Evolutionary conservation across 2,329 filamentous ascomycete species (phyloP).

Genomic region (Clonostachys byssicola): DNA sequence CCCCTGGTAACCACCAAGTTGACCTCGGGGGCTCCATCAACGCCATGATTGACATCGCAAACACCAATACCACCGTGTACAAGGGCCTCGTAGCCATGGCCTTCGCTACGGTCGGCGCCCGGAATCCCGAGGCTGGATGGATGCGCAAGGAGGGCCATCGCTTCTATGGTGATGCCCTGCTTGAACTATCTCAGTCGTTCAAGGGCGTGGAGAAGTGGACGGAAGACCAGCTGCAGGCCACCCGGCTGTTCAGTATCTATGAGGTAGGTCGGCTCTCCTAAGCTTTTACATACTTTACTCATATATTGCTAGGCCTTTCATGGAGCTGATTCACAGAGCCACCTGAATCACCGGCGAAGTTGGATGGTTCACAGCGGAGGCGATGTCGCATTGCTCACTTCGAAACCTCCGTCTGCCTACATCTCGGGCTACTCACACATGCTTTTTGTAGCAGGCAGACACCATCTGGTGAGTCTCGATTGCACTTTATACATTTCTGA

Average conservation of each 20-base stretch:
- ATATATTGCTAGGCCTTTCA: background rate
- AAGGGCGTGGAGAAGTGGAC: background rate
- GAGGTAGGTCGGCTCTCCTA: background rate
- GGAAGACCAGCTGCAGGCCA: background rate
- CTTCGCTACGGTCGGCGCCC: background rate
- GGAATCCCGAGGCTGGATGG: background rate
- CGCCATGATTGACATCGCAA: background rate
- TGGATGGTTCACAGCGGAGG: slow-evolving; percentile 1
- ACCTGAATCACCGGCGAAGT: background rate
- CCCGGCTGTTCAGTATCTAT: slow-evolving; percentile 2
- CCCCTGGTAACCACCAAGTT: background rate
- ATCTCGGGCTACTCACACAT: background rate
- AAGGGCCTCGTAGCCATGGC: slow-evolving; percentile 1
- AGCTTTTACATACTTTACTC: background rate
- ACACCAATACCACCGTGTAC: background rate
- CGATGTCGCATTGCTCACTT: background rate
- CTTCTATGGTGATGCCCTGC: slow-evolving; percentile 2
- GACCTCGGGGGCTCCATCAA: background rate
- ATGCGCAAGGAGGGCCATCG: background rate
- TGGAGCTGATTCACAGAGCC: background rate
- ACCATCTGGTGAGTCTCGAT: background rate
- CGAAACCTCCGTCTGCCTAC: background rate
- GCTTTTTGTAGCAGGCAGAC: slow-evolving; percentile 1
- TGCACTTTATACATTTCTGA: background rate
- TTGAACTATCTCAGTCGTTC: background rate